Evolutionary conservation across 257 asterid species (phyloP).

Genomic region (Scutellaria minor): DNA sequence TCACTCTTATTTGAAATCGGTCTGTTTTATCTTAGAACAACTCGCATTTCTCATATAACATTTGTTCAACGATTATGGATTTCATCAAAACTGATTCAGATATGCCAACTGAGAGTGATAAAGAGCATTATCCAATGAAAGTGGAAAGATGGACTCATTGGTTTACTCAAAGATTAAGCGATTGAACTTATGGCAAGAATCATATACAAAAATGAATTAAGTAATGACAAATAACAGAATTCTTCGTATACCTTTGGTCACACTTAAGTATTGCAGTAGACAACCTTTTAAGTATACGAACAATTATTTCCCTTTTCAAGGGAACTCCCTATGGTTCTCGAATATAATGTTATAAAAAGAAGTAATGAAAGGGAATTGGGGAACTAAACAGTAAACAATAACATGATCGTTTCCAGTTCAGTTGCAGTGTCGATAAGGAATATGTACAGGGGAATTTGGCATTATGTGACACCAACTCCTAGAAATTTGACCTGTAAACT

Average conservation of each 20-base stretch:
- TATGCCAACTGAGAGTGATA: neutral
- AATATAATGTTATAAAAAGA: neutral
- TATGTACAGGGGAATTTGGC: conserved; percentile 1
- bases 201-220: conserved; percentile 7
- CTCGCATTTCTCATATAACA: neutral
- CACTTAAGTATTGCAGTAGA: conserved; percentile 17
- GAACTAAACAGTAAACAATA: neutral
- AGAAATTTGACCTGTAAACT: conserved; percentile 12
- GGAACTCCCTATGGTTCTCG: conserved; percentile 26
- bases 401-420: neutral
- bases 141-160: neutral
- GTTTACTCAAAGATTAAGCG: neutral
- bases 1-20: neutral
- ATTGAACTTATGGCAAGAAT: conserved; percentile 20
- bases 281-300: conserved; percentile 15
- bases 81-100: neutral
- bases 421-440: neutral
- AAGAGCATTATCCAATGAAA: conserved; percentile 7
- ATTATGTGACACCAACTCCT: neutral
- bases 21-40: neutral
- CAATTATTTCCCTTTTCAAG: neutral
- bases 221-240: conserved; percentile 29
- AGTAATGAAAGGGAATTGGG: neutral
- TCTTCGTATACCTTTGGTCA: conserved; percentile 17
- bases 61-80: neutral